Evolutionary conservation across 73 alveolate genomes (phyloP).

Genomic region (Uronychia setigera): DNA sequence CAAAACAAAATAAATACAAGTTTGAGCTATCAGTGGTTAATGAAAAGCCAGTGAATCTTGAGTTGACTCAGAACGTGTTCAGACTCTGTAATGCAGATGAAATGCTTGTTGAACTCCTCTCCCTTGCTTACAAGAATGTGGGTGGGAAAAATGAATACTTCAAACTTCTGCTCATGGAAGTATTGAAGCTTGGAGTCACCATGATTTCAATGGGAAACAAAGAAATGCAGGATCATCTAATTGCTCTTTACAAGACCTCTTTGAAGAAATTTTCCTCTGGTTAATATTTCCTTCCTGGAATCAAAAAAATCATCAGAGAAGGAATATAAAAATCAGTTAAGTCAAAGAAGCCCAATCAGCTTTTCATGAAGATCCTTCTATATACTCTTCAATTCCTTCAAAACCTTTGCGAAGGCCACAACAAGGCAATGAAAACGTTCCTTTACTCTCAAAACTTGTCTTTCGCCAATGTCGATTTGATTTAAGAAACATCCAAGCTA

Average conservation of each 20-base stretch:
- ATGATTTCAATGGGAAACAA: slow-evolving; percentile 1
- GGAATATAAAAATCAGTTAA: not conserved
- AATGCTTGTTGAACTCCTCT: slow-evolving; percentile 2
- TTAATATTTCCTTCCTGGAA: slow-evolving; percentile 6
- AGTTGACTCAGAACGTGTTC: not conserved
- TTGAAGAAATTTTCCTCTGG: not conserved
- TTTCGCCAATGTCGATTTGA: slow-evolving; percentile 10
- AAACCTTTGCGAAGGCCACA: slow-evolving; percentile 15
- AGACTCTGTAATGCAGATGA: slow-evolving; percentile 2
- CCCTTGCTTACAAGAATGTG: not conserved
- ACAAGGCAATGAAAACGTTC: not conserved
- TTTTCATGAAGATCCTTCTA: not conserved
- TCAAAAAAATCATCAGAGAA: slow-evolving; percentile 8
- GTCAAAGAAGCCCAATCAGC: not conserved
- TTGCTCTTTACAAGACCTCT: not conserved
- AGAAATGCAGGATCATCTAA: not conserved
- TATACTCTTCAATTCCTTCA: not conserved
- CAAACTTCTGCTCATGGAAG: not conserved
- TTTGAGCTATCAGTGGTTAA: not conserved
- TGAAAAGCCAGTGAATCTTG: slow-evolving; percentile 7
- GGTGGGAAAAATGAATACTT: slow-evolving; percentile 4
- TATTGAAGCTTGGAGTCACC: not conserved
- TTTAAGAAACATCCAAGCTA: not conserved
- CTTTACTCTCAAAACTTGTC: not conserved
- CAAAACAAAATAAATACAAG: not conserved